phyloP scores from a whole-genome alignment of 768 basidiomycete species.

The Collybiopsis luxurians region DNA sequence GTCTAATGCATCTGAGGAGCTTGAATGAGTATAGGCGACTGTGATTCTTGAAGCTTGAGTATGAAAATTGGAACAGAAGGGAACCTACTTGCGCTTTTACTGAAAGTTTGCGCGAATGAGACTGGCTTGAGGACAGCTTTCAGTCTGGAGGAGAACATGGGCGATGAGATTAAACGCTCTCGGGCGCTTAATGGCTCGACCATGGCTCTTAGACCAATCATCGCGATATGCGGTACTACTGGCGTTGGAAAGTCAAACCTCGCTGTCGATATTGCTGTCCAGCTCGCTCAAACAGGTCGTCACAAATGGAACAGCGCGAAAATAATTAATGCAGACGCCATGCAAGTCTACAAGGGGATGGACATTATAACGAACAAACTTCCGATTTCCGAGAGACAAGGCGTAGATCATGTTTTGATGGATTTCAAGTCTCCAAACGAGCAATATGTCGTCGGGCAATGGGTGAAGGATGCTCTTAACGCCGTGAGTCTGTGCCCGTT shows the following conservation, averaged over 20 bases:
- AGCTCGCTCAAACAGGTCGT: slow-evolving; percentile 34
- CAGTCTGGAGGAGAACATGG: too few relatives aligned
- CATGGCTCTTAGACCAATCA: slow-evolving; percentile 59
- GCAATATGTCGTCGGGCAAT: slow-evolving; percentile 84
- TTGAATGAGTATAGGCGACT: too few relatives aligned
- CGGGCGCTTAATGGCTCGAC: background rate
- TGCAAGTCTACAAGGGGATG: slow-evolving; percentile 94
- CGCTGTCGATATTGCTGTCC: slow-evolving; percentile 81
- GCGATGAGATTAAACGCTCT: background rate
- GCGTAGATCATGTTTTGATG: slow-evolving; percentile 88
- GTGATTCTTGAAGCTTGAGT: background rate
- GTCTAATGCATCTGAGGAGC: background rate
- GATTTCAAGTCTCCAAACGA: slow-evolving; percentile 83
- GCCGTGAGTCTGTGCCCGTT: slow-evolving; percentile 49
- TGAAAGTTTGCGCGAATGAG: background rate
- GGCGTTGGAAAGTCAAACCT: slow-evolving; percentile 95
- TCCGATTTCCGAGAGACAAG: slow-evolving; percentile 67
- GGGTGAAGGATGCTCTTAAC: slow-evolving; percentile 78
- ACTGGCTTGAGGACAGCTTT: too few relatives aligned
- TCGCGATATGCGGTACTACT: slow-evolving; percentile 91
- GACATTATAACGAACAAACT: slow-evolving; percentile 96
- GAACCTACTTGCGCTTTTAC: background rate
- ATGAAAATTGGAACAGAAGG: background rate
- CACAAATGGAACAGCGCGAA: slow-evolving; percentile 59
- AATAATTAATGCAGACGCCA: slow-evolving; percentile 94